Conservation (phyloP, 495 filamentous ascomycete genomes). For the Filosporella fistucella region DNA sequence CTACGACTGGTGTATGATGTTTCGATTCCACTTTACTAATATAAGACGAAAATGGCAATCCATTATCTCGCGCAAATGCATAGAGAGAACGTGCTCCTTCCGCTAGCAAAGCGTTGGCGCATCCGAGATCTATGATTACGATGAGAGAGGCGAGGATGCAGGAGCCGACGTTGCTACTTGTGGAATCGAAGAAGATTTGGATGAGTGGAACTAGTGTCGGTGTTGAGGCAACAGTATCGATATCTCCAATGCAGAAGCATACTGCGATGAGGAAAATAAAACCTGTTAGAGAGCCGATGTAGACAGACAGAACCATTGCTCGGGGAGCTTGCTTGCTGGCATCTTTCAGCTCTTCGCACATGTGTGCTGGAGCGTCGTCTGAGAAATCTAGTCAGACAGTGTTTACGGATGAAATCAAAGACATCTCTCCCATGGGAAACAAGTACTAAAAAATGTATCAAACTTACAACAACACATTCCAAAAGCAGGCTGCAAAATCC, state of each 20-base stretch:
- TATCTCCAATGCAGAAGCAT: slow-evolving; percentile 38
- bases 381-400: slow-evolving; percentile 38
- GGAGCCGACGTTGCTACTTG: slow-evolving; percentile 30
- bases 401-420: not conserved
- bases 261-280: slow-evolving; percentile 35
- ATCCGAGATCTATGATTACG: slow-evolving; percentile 36
- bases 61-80: slow-evolving; percentile 53
- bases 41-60: slow-evolving; percentile 49
- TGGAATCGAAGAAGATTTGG: slow-evolving; percentile 46
- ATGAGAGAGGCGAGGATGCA: slow-evolving; percentile 39
- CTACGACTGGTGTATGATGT: slow-evolving; percentile 43
- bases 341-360: slow-evolving; percentile 44
- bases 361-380: slow-evolving; percentile 41
- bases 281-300: slow-evolving; percentile 44
- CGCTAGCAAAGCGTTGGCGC: slow-evolving; percentile 41
- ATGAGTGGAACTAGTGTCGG: slow-evolving; percentile 47
- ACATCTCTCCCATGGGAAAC: not conserved
- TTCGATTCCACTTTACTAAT: slow-evolving; percentile 33
- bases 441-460: slow-evolving; percentile 13
- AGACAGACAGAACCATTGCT: slow-evolving; percentile 51
- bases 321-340: slow-evolving; percentile 46
- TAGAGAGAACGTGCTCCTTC: slow-evolving; percentile 50
- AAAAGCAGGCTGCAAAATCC: slow-evolving; percentile 52
- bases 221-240: slow-evolving; percentile 27
- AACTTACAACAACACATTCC: slow-evolving; percentile 53